phyloP scores from a whole-genome alignment of 495 filamentous ascomycete genomes.

The Lasiosphaeria ovina region DNA sequence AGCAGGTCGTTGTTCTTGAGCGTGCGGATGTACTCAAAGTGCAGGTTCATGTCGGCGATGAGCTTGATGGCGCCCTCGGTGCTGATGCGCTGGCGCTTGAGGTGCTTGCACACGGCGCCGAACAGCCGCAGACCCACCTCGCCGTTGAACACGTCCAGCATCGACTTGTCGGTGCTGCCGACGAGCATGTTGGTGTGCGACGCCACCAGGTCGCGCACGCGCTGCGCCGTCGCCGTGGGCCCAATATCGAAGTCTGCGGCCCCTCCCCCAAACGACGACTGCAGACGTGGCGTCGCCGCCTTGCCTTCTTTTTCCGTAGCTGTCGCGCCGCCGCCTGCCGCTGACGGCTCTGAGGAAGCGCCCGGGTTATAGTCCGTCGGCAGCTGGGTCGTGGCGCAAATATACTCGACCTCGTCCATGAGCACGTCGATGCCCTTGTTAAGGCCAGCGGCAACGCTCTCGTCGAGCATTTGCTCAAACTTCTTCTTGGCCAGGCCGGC shows the following conservation, averaged over 20 bases:
- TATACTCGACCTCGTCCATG: conserved; percentile 96
- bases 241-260: conserved; percentile 65
- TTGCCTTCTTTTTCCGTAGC: conserved; percentile 8
- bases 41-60: conserved; percentile 95
- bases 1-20: conserved; percentile 80
- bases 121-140: conserved; percentile 94
- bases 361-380: conserved; percentile 87
- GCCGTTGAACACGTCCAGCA: conserved; percentile 97
- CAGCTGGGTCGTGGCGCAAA: conserved; percentile 83
- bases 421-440: conserved; percentile 98
- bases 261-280: neutral
- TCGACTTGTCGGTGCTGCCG: conserved; percentile 93
- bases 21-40: conserved; percentile 77
- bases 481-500: conserved; percentile 93
- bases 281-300: neutral
- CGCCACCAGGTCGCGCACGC: conserved; percentile 79
- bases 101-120: conserved; percentile 87
- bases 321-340: conserved; percentile 9
- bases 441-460: conserved; percentile 90
- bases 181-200: conserved; percentile 88
- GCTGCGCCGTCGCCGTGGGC: conserved; percentile 70
- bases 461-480: conserved; percentile 98
- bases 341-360: conserved; percentile 40
- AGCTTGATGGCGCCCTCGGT: conserved; percentile 87
- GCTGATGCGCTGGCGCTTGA: conserved; percentile 91